Percentiles rank a stretch among this genome's conserved stretches.
These are phyloP conservation scores for Astrothelium macrocarpum DNA, from an alignment of 495 filamentous ascomycete species.

Conservation along the genomic window DNA sequence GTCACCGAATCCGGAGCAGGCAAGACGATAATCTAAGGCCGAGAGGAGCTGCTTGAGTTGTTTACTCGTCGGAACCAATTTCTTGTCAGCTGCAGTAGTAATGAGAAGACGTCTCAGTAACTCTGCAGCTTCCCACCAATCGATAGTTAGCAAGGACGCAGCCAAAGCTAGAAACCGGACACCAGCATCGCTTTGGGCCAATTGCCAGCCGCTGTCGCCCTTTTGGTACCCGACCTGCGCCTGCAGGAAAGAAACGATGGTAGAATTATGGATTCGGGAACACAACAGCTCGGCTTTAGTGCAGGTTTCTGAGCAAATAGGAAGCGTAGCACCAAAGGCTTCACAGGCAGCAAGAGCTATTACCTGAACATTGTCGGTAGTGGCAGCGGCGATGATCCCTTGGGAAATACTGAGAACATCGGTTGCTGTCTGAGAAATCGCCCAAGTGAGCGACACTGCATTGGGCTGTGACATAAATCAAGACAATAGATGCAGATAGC, in stretches of 20 bases:
- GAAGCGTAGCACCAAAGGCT: neutral
- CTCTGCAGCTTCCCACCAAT: neutral
- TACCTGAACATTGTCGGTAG: neutral
- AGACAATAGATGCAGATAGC: too few species aligned
- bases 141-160: neutral
- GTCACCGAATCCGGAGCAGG: neutral
- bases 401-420: neutral
- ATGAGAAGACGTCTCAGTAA: neutral
- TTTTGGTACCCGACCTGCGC: neutral
- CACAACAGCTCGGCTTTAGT: neutral
- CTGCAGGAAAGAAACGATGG: neutral
- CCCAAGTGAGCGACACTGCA: neutral
- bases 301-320: neutral
- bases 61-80: neutral
- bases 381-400: neutral
- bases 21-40: neutral
- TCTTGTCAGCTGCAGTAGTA: neutral
- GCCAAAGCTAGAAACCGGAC: neutral
- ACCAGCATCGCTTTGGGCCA: neutral
- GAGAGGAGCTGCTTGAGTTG: neutral
- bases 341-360: neutral
- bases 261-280: neutral
- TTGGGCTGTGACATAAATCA: too few species aligned
- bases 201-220: neutral
- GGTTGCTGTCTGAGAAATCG: neutral